These are phyloP conservation scores for Penicillium capsulatum DNA, from an alignment of 2,329 filamentous ascomycete genomes.

Conservation along the genomic window DNA sequence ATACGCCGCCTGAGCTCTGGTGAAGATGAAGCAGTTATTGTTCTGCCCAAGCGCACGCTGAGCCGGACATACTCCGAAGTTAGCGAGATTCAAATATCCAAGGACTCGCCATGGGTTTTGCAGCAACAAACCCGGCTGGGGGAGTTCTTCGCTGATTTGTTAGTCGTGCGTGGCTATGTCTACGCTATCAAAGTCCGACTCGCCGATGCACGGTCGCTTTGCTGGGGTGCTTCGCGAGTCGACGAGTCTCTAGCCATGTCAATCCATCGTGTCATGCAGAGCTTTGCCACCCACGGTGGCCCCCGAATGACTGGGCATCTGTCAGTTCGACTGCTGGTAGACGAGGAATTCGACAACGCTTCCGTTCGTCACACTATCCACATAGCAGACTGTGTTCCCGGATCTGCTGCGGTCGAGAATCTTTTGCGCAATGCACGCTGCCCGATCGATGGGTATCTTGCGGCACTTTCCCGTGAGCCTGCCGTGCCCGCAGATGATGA, in stretches of 20 bases:
- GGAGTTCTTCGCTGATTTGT: conserved; percentile 68
- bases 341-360: conserved; percentile 37
- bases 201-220: conserved; percentile 60
- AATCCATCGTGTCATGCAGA: conserved; percentile 63
- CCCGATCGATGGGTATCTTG: conserved; percentile 28
- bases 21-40: conserved; percentile 54
- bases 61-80: conserved; percentile 55
- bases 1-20: conserved; percentile 49
- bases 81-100: conserved; percentile 52
- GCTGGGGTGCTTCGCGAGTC: conserved; percentile 58
- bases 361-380: conserved; percentile 34
- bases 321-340: conserved; percentile 66
- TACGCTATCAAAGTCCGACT: conserved; percentile 64
- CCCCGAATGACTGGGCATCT: conserved; percentile 63
- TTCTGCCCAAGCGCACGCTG: conserved; percentile 55
- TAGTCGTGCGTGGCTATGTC: conserved; percentile 62
- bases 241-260: conserved; percentile 53
- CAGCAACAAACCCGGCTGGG: conserved; percentile 63
- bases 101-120: conserved; percentile 58
- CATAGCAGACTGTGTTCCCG: conserved; percentile 32
- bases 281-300: conserved; percentile 51
- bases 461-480: conserved; percentile 17
- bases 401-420: conserved; percentile 24
- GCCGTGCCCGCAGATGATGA: conserved; percentile 8
- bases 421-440: conserved; percentile 30